These are phyloP conservation scores for Dothiorella sarmentorum DNA, from an alignment of 2,329 filamentous ascomycete species.

Conservation along the genomic window DNA sequence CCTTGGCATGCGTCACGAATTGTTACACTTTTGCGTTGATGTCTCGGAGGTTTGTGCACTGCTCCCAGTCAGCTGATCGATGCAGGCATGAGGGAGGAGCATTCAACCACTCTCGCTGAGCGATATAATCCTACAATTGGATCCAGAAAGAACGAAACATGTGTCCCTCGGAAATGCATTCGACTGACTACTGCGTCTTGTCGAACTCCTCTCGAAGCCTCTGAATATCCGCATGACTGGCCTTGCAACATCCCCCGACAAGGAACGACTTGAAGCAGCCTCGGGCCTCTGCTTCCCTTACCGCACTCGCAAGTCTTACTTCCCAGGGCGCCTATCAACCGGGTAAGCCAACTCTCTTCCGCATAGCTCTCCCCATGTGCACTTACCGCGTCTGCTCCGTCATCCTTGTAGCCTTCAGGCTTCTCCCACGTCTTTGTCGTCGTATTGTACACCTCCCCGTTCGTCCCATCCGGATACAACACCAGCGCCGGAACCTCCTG, in stretches of 20 bases:
- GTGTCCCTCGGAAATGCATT: too few relatives aligned
- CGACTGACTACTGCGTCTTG: not conserved
- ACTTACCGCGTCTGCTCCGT: not conserved
- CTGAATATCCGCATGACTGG: not conserved
- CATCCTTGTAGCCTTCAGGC: not conserved
- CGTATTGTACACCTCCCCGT: slow-evolving; percentile 1
- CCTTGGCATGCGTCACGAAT: too few relatives aligned
- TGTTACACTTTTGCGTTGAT: too few relatives aligned
- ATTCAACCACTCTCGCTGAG: too few relatives aligned
- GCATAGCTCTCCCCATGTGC: not conserved
- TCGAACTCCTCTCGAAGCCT: not conserved
- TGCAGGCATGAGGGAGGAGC: too few relatives aligned
- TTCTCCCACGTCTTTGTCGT: not conserved
- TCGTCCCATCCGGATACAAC: not conserved
- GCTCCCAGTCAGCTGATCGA: too few relatives aligned
- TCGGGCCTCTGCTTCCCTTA: not conserved
- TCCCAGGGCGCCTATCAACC: not conserved
- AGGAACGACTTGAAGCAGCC: not conserved
- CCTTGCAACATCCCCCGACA: not conserved
- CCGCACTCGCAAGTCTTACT: not conserved
- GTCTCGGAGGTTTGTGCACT: too few relatives aligned
- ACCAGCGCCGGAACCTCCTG: not conserved
- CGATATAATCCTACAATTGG: too few relatives aligned
- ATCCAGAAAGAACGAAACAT: too few relatives aligned
- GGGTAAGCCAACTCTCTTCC: not conserved